Conservation (phyloP, 2,329 filamentous ascomycete species). For the Fusarium sp. region DNA sequence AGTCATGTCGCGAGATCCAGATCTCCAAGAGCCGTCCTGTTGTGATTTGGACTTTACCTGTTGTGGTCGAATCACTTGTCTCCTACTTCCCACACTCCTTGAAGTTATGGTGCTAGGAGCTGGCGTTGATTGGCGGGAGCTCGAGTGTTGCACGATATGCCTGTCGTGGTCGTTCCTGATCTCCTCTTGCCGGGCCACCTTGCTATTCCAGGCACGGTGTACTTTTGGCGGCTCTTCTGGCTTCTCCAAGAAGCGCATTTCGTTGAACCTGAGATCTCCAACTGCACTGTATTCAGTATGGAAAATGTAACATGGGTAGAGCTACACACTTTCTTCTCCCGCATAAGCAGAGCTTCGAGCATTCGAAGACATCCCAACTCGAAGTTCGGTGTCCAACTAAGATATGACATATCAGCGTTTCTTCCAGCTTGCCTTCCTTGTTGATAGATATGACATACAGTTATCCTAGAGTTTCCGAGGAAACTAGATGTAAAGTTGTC, state of each 20-base stretch:
- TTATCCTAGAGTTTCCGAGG: conserved; percentile 56
- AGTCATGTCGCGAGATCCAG: background rate
- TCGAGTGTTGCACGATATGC: background rate
- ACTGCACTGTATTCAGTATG: conserved; percentile 48
- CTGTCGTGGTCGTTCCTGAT: background rate
- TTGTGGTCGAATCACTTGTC: background rate
- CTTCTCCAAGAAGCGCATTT: conserved; percentile 58
- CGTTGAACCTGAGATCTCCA: conserved; percentile 64
- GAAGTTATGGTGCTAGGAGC: background rate
- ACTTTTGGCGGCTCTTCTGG: conserved; percentile 23
- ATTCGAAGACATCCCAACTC: conserved; percentile 51
- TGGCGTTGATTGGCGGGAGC: background rate
- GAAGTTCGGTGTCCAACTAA: conserved; percentile 52
- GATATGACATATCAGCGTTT: conserved; percentile 2
- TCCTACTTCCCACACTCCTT: background rate
- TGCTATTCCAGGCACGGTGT: background rate
- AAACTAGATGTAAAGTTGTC: conserved; percentile 67
- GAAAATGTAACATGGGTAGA: conserved; percentile 24
- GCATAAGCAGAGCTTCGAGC: conserved; percentile 39
- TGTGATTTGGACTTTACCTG: background rate
- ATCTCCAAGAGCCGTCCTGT: no score
- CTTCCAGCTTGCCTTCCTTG: background rate
- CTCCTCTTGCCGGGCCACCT: background rate
- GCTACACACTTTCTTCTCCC: background rate
- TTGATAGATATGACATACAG: conserved; percentile 39